These are phyloP conservation scores for Selaginella moellendorffii DNA, from an alignment of 75 land plant genomes.

Conservation along the genomic window DNA sequence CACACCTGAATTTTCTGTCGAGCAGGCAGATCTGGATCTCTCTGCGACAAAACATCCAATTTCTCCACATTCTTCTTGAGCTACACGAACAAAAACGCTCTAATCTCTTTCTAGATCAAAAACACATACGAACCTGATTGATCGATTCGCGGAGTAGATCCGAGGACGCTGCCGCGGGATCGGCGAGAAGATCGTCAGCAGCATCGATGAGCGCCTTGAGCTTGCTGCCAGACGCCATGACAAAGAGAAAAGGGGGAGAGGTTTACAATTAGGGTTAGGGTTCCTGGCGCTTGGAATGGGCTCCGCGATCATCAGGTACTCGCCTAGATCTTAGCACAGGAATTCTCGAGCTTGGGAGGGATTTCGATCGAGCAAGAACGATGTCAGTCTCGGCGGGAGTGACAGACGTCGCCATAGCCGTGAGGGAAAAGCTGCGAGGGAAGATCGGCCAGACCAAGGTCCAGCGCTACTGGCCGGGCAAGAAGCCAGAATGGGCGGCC, in stretches of 20 bases:
- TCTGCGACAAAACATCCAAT: too few relatives aligned
- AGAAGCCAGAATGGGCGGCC: slow-evolving; percentile 94
- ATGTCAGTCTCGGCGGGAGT: slow-evolving; percentile 99
- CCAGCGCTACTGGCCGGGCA: slow-evolving; percentile 92
- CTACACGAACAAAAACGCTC: neutral
- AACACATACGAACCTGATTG: neutral
- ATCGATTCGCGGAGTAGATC: neutral
- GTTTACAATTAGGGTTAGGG: too few relatives aligned
- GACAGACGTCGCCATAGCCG: slow-evolving; percentile 67
- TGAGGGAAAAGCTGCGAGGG: slow-evolving; percentile 81
- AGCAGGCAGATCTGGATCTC: too few relatives aligned
- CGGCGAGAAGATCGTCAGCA: neutral
- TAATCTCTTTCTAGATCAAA: neutral
- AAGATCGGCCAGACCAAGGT: slow-evolving; percentile 96
- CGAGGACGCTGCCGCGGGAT: neutral
- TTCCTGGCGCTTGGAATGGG: too few relatives aligned
- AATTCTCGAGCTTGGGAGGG: neutral
- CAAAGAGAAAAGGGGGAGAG: too few relatives aligned
- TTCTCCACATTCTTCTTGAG: neutral
- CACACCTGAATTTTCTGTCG: neutral
- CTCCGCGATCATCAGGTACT: too few relatives aligned
- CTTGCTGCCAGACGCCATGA: too few relatives aligned
- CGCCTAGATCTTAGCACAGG: too few relatives aligned
- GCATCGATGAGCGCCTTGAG: neutral
- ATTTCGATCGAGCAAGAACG: neutral